These are phyloP conservation scores for Mallotus japonicus DNA, from an alignment of 441 rosid species.

Conservation along the genomic window DNA sequence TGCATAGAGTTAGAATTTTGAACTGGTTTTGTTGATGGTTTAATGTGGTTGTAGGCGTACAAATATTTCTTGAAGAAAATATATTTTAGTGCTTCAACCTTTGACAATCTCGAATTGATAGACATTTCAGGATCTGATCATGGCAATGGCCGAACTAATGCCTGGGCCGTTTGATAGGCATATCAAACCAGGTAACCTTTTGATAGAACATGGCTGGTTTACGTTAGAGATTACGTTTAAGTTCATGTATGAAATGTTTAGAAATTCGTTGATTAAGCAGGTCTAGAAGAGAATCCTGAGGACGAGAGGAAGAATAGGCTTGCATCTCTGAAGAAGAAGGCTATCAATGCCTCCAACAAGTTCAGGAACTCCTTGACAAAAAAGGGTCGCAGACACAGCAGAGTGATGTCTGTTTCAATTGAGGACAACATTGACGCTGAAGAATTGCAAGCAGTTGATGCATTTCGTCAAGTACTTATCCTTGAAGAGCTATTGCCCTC, in stretches of 20 bases:
- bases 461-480: constrained; percentile 65
- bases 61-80: background rate
- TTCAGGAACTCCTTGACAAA: constrained; percentile 64
- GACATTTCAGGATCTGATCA: constrained; percentile 23
- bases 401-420: constrained; percentile 56
- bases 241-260: background rate
- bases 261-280: constrained; percentile 26
- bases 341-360: constrained; percentile 62
- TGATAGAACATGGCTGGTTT: background rate
- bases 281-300: constrained; percentile 38
- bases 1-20: background rate
- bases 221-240: background rate
- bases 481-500: constrained; percentile 67
- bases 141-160: constrained; percentile 47
- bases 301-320: constrained; percentile 58
- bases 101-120: constrained; percentile 16
- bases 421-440: constrained; percentile 66
- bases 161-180: constrained; percentile 37
- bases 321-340: constrained; percentile 65
- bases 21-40: background rate
- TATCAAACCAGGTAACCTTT: constrained; percentile 29
- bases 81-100: constrained; percentile 10
- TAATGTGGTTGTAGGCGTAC: constrained; percentile 8
- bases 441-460: constrained; percentile 70
- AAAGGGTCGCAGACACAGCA: constrained; percentile 63